Percentiles rank a stretch among this genome's conserved stretches.
Conservation (phyloP, 176 grass and related monocot species). For the Metroxylon sagu region DNA sequence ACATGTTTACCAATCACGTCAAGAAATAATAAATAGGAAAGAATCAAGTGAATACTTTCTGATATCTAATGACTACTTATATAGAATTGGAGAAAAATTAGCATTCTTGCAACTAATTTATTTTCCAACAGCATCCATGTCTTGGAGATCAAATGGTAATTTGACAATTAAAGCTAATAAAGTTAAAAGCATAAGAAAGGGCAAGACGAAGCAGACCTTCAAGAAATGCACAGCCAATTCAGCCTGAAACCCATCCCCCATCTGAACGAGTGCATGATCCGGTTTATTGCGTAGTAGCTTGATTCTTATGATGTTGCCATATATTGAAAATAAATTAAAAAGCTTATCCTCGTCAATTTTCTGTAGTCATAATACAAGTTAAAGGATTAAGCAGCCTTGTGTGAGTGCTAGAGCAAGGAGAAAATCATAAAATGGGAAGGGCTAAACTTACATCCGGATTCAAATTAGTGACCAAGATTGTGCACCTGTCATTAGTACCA, state of each 20-base stretch:
- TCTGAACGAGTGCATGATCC: slow-evolving; percentile 92
- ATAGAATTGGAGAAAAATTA: no score
- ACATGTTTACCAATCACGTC: no score
- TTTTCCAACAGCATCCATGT: no score
- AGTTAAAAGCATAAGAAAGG: no score
- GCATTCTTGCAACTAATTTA: no score
- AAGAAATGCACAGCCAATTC: slow-evolving; percentile 90
- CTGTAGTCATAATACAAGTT: slow-evolving; percentile 31
- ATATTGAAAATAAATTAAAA: slow-evolving; percentile 93
- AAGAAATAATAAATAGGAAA: no score
- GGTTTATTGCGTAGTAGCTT: slow-evolving; percentile 86
- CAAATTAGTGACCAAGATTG: slow-evolving; percentile 90
- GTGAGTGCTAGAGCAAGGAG: no score
- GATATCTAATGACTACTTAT: no score
- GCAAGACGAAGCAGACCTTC: slow-evolving; percentile 31
- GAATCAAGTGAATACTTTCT: no score
- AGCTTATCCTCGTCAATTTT: slow-evolving; percentile 89
- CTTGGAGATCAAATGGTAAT: no score
- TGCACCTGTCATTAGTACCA: slow-evolving; percentile 82
- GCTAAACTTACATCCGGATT: slow-evolving; percentile 77
- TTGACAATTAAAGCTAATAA: no score
- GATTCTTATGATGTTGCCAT: slow-evolving; percentile 93
- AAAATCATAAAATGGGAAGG: slow-evolving; percentile 3
- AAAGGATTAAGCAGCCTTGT: background rate
- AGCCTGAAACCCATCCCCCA: slow-evolving; percentile 91